These are phyloP conservation scores for Batrachochytrium dendrobatidis DNA, from an alignment of 371 early-diverging fungal genomes.

Conservation along the genomic window DNA sequence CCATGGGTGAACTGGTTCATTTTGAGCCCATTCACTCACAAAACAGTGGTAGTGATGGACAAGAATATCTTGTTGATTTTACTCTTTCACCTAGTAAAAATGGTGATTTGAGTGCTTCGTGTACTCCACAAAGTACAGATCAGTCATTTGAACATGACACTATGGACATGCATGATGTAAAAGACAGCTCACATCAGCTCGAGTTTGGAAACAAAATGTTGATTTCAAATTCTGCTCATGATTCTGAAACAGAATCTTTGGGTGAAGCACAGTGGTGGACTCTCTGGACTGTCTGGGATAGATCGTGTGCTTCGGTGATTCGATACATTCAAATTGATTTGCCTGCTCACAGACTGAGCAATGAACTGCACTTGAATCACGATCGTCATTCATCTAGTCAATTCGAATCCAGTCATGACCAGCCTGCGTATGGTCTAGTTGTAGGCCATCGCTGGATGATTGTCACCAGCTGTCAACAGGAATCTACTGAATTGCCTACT, in stretches of 20 bases:
- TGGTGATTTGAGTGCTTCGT: background rate
- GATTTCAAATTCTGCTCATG: background rate
- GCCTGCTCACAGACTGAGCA: background rate
- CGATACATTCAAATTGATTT: background rate
- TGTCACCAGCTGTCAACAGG: background rate
- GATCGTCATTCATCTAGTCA: too few species aligned
- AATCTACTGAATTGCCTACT: background rate
- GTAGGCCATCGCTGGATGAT: conserved; percentile 2
- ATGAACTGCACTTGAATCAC: too few species aligned
- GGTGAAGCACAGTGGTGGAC: background rate
- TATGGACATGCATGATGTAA: background rate
- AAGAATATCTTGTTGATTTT: background rate
- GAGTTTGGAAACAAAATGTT: background rate
- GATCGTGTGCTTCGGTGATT: background rate
- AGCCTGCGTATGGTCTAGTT: background rate
- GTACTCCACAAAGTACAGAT: too few species aligned
- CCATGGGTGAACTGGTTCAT: background rate
- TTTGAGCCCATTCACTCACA: background rate
- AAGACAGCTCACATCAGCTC: too few species aligned
- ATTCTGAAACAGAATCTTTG: background rate
- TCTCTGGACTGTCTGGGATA: conserved; percentile 5
- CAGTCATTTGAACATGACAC: background rate
- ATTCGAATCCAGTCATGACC: background rate
- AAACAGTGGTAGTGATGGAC: background rate
- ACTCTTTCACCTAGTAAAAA: background rate